Percentiles rank a stretch among this genome's conserved stretches.
These are phyloP conservation scores for Arthrobotrys megalospora DNA, from an alignment of 2,329 filamentous ascomycete species.

Conservation along the genomic window DNA sequence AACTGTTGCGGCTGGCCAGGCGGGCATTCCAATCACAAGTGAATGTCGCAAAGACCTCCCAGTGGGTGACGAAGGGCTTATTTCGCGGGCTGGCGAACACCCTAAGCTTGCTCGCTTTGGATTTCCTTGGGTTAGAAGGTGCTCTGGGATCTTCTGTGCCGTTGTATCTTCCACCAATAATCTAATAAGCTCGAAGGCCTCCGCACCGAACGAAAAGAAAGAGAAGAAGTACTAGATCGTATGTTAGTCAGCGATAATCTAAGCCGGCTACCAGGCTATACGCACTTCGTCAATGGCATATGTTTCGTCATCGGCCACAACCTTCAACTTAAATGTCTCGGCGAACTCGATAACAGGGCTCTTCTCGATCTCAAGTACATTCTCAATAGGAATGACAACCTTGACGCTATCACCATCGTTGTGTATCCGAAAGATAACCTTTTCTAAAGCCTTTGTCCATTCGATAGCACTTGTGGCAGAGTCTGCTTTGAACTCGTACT, in stretches of 20 bases:
- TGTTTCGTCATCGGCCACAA: constrained; percentile 93
- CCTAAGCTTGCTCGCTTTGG: constrained; percentile 36
- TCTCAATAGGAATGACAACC: constrained; percentile 89
- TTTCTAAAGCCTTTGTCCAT: constrained; percentile 94
- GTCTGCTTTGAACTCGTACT: constrained; percentile 90
- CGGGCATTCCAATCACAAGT: constrained; percentile 38
- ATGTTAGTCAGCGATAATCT: constrained; percentile 34
- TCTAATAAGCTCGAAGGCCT: constrained; percentile 84
- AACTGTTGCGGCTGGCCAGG: constrained; percentile 34
- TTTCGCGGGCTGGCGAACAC: constrained; percentile 51
- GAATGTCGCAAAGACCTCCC: constrained; percentile 34
- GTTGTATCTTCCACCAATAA: constrained; percentile 78
- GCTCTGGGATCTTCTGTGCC: constrained; percentile 67
- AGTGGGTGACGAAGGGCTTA: constrained; percentile 44
- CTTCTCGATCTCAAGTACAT: constrained; percentile 92
- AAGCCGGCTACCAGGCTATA: constrained; percentile 34
- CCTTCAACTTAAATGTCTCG: constrained; percentile 92
- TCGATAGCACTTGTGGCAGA: constrained; percentile 90
- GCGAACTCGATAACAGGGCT: constrained; percentile 91
- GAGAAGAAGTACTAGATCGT: constrained; percentile 88
- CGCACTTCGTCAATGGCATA: constrained; percentile 92
- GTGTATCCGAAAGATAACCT: constrained; percentile 94
- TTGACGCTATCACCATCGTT: constrained; percentile 98
- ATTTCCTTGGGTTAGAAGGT: constrained; percentile 55
- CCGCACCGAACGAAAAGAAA: constrained; percentile 88